phyloP scores from a whole-genome alignment of 2,329 filamentous ascomycete genomes.

The Aciculosporium take region DNA sequence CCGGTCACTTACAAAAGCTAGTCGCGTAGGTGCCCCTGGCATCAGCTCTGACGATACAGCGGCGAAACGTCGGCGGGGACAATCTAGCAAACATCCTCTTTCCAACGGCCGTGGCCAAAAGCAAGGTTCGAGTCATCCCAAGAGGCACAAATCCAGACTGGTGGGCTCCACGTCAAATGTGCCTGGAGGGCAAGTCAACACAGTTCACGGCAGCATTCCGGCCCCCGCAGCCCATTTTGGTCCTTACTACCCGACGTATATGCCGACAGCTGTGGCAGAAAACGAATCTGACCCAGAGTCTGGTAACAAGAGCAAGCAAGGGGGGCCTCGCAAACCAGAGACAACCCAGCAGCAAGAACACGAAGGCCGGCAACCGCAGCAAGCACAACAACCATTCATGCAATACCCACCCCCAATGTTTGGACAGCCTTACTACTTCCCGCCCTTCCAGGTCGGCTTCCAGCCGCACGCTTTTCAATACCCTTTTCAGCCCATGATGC shows the following conservation, averaged over 20 bases:
- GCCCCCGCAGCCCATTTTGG: neutral
- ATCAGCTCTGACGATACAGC: neutral
- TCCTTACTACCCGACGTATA: neutral
- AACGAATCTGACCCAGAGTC: neutral
- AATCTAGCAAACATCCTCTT: slow-evolving; percentile 2
- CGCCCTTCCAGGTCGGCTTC: slow-evolving; percentile 2
- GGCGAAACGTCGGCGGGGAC: slow-evolving; percentile 1
- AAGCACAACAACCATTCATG: neutral
- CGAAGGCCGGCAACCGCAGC: neutral
- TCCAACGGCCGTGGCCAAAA: neutral
- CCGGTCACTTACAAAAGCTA: neutral
- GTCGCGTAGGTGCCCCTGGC: neutral
- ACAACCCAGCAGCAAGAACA: neutral
- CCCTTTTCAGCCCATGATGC: slow-evolving; percentile 4
- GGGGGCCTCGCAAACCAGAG: slow-evolving; percentile 6
- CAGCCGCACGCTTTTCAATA: slow-evolving; percentile 4
- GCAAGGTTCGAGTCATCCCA: neutral
- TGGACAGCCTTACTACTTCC: slow-evolving; percentile 4
- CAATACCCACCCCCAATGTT: slow-evolving; percentile 1
- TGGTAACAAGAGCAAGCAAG: slow-evolving; percentile 4
- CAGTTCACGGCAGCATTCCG: neutral
- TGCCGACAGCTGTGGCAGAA: neutral
- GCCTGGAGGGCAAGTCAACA: neutral
- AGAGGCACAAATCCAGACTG: neutral
- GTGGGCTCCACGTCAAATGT: neutral